Base-by-base conservation (phyloP, 1,139 yeast species). In the Ashbya aceris region DNA sequence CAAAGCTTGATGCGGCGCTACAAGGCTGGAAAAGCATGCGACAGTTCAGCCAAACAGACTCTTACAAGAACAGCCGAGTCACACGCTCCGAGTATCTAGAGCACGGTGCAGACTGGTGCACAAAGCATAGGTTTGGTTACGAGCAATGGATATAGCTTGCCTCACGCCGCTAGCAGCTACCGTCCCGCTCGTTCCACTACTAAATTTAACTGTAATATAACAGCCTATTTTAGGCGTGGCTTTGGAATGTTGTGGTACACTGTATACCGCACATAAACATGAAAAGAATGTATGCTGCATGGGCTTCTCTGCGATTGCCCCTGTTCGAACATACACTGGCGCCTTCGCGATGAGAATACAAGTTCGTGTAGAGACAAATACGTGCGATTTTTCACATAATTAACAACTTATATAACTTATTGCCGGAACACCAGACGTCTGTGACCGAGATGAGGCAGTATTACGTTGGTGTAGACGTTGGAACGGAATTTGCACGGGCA, bases 401-500 rank as follows among this genome's bases (percentile, higher is more conserved):
- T 17, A 17, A 17, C 23, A 17, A 17, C 23, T 17, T 17, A 17
- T 17, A 17, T 17, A 17, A 17, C 23, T 17, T 29, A 29, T 29
- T 29, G 13, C 31, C 13, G 31, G 13, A 29, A 3, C 31, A 29
- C 31, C 11, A 29, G 23, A 17, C 6, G 23, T 17, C 10, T 17
- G 44, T 45, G 26, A 45, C 43, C 30, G 40, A 33, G 32, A 46
- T 42, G 37, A 48, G 47, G 47, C 46, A 42, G 68, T 82, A 77
- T 62, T 87, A 81, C 57, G 77, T 89, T 40, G 97, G 97, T 46
- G 95, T 91, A 11, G 98, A 91, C 60, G 97, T 91, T 30, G 98
- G 98, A 23, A 89, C 98, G 1, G 98, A 97, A 12, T 83, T 95
- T 3, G 96, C 96, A 9, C 72, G 98, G 50, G 97, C 97, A 3